Conservation (phyloP, 169 alveolate species). For the Plasmodium chabaudi region DNA sequence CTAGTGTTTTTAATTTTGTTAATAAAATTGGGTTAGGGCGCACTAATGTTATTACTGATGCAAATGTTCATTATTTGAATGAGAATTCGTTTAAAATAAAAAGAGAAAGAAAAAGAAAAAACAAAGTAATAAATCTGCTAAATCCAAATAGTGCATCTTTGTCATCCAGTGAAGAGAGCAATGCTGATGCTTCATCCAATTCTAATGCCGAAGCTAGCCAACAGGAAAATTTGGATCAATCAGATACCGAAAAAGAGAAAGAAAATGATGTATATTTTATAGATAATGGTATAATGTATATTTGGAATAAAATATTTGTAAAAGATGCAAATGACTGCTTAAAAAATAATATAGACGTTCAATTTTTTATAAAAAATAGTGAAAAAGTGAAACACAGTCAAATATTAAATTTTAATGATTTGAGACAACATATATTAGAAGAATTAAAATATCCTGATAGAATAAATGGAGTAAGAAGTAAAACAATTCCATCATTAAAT, state of each 20-base stretch:
- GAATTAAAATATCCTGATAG: slow-evolving; percentile 86
- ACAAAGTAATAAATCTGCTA: background rate
- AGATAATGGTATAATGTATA: slow-evolving; percentile 52
- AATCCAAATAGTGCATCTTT: background rate
- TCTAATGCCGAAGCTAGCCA: background rate
- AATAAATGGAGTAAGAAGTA: slow-evolving; percentile 82
- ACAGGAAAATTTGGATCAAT: slow-evolving; percentile 27
- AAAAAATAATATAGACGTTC: slow-evolving; percentile 79
- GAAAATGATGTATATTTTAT: slow-evolving; percentile 19
- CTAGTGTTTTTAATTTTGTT: slow-evolving; percentile 92
- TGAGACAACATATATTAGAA: slow-evolving; percentile 86
- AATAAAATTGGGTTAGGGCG: slow-evolving; percentile 93
- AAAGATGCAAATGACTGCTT: slow-evolving; percentile 97
- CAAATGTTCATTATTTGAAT: slow-evolving; percentile 57
- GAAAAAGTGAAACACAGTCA: slow-evolving; percentile 90
- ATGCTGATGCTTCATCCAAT: background rate
- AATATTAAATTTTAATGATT: slow-evolving; percentile 89
- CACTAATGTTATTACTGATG: slow-evolving; percentile 88
- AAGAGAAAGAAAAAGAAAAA: background rate
- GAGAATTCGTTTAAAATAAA: slow-evolving; percentile 33
- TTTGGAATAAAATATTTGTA: slow-evolving; percentile 25
- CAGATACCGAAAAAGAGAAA: slow-evolving; percentile 1
- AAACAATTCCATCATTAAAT: slow-evolving; percentile 86
- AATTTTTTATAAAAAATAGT: slow-evolving; percentile 81
- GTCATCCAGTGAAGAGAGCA: background rate